Percentiles rank a stretch among this genome's conserved stretches.
Evolutionary conservation across 169 alveolate species (phyloP).

Genomic region (Perkinsus marinus): DNA sequence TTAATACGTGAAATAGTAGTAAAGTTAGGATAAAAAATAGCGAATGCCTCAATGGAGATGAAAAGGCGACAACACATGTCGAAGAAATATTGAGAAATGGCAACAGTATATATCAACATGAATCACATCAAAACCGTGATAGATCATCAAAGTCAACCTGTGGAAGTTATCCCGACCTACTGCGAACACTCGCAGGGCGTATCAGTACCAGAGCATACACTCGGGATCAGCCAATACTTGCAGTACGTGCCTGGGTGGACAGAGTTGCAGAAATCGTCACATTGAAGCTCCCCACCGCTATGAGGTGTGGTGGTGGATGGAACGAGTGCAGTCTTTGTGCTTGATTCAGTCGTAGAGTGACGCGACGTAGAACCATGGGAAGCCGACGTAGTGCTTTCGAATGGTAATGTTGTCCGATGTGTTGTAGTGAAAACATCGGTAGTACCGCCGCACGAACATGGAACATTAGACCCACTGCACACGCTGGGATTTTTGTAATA

Average conservation of each 20-base stretch:
- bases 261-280: background rate
- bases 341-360: background rate
- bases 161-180: background rate
- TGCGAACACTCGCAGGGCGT: background rate
- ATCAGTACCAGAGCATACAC: background rate
- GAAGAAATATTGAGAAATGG: too few relatives aligned
- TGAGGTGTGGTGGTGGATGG: background rate
- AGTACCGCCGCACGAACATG: background rate
- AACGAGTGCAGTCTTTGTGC: background rate
- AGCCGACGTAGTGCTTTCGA: background rate
- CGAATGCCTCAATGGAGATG: too few relatives aligned
- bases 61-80: too few relatives aligned
- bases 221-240: background rate
- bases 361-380: background rate
- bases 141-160: too few relatives aligned
- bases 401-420: background rate
- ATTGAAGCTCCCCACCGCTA: background rate
- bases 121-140: too few relatives aligned
- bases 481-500: background rate
- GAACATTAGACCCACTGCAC: background rate
- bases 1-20: too few relatives aligned
- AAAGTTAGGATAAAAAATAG: too few relatives aligned
- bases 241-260: background rate
- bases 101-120: too few relatives aligned
- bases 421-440: background rate